Conservation (phyloP, 495 filamentous ascomycete genomes). For the Extremus antarcticus region DNA sequence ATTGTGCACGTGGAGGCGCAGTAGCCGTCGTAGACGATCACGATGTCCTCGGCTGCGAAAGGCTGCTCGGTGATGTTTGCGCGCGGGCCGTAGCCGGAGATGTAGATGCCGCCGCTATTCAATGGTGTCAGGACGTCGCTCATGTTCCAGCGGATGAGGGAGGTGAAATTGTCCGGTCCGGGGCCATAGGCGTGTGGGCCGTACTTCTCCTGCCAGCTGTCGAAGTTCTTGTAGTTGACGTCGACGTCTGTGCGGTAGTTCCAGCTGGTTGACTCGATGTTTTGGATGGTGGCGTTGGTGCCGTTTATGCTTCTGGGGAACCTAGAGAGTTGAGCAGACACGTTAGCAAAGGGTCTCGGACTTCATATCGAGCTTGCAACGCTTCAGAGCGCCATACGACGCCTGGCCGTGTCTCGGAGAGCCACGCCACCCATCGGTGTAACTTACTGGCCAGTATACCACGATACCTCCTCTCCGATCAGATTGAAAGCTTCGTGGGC, state of each 20-base stretch:
- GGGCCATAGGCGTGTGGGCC: conserved; percentile 32
- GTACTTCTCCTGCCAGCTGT: conserved; percentile 43
- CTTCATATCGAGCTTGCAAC: too few relatives aligned
- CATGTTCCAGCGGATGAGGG: conserved; percentile 24
- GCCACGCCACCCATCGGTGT: too few relatives aligned
- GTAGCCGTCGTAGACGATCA: conserved; percentile 34
- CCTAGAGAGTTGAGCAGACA: too few relatives aligned
- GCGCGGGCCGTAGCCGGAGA: conserved; percentile 27
- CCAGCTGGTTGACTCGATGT: conserved; percentile 4
- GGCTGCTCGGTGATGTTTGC: conserved; percentile 29
- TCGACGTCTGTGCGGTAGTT: conserved; percentile 18
- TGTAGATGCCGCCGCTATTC: conserved; percentile 25
- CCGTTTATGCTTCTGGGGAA: conserved; percentile 1
- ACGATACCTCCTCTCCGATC: conserved; percentile 32
- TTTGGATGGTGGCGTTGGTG: conserved; percentile 1
- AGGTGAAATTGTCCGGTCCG: conserved; percentile 38
- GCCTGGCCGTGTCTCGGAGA: too few relatives aligned
- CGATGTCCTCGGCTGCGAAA: conserved; percentile 27
- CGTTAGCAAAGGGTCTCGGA: too few relatives aligned
- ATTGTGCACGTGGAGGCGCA: conserved; percentile 43
- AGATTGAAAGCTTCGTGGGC: conserved; percentile 35
- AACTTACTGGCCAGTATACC: not conserved
- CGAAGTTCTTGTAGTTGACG: conserved; percentile 13
- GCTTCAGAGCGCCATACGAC: too few relatives aligned
- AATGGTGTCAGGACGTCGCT: conserved; percentile 7